Evolutionary conservation across 139 green algal genomes (phyloP), one percentile per base, ranked within the genome.

Genomic region (Coelastrella sp.): DNA sequence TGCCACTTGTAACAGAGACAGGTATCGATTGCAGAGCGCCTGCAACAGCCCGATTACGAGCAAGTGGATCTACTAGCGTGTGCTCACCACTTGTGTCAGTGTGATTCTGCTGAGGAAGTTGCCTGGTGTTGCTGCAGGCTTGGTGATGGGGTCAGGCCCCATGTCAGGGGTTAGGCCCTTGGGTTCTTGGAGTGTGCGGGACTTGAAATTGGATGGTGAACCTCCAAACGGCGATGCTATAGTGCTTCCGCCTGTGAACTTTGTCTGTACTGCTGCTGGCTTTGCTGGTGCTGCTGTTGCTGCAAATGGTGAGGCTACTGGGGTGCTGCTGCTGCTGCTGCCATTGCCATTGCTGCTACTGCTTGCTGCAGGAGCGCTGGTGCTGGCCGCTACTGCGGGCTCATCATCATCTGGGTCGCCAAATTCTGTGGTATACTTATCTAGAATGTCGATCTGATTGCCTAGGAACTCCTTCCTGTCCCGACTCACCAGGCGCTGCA

Each of bases 391-490:
- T 66, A 32, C 7, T 5, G 5, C 10, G 32, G 83, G 78, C 73
- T n/a, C 61, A 2, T 92, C 74, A n/a, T 82, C 73, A 47, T 68
- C 64, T 13, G 64, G 85, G 20, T 92, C 85, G 13, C 90, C 90
- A 87, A 95, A 94, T 76, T 95, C 93, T 13, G 84, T 92, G 3
- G 80, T 57, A 60, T 89, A 95, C 84, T 95, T 93, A 73, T 94
- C 91, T 59, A 94, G 65, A 82, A 95, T 94, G 54, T 94, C 91
- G 5, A 75, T 56, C 7, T 91, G 16, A 71, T 96, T 96, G 7
- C 95, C 95, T 73, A 96, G 87, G 81, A 97, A 91, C 90, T 98
- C 95, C 87, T 97, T 96, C 23, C 94, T 88, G 90, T 98, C 96
- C 20, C 96, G 90, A 59, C 90, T 93, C 19, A 98, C 92, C 60